Evolutionary conservation across 495 filamentous ascomycete genomes (phyloP).

Genomic region (Diplogelasinospora grovesii): DNA sequence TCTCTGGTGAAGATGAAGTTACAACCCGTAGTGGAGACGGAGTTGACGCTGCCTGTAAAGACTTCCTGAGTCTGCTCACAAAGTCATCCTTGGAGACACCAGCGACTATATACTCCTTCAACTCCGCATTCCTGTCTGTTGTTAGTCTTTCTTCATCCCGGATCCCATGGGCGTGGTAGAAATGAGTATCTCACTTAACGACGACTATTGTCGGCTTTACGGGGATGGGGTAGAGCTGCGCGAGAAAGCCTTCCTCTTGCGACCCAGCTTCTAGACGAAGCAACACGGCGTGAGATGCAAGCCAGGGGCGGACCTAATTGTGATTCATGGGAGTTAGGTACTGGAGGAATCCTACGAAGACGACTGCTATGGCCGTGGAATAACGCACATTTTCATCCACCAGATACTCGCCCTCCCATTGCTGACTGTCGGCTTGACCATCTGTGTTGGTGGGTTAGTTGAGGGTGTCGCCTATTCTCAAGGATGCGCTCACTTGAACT

Average conservation of each 20-base stretch:
- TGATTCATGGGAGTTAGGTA: not conserved
- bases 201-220: constrained; percentile 69
- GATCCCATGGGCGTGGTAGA: too few species aligned
- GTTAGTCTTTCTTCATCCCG: not conserved
- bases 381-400: constrained; percentile 49
- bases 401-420: constrained; percentile 75
- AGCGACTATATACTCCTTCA: constrained; percentile 59
- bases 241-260: constrained; percentile 71
- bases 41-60: constrained; percentile 21
- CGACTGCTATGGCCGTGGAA: too few species aligned
- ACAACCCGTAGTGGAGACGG: too few species aligned
- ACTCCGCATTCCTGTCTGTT: constrained; percentile 44
- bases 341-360: not conserved
- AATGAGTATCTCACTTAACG: constrained; percentile 54
- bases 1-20: constrained; percentile 3
- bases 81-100: constrained; percentile 55
- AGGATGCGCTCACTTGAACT: not conserved
- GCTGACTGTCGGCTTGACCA: constrained; percentile 52
- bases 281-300: constrained; percentile 54
- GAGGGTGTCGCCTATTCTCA: not conserved
- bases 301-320: constrained; percentile 36
- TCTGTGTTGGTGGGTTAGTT: constrained; percentile 36
- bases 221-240: constrained; percentile 69
- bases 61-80: constrained; percentile 37
- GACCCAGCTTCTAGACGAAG: constrained; percentile 64